Conservation (phyloP, 1,284 basidiomycete species). For the Leccinum insigne region DNA sequence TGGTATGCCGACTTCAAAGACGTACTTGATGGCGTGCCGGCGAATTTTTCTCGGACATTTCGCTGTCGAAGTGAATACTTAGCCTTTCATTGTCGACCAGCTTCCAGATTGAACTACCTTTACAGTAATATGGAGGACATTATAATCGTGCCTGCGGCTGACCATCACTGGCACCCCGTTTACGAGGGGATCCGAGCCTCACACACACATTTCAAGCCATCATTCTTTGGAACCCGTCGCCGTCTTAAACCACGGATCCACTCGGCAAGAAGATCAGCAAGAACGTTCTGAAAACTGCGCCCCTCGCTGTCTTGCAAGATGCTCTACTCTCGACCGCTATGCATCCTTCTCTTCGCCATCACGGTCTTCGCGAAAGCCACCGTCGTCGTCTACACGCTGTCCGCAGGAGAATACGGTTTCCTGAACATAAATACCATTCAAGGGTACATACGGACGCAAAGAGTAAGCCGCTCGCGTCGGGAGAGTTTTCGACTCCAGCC, state of each 20-base stretch:
- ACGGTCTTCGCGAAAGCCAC: slow-evolving; percentile 23
- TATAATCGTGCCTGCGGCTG: slow-evolving; percentile 6
- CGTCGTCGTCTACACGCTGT: slow-evolving; percentile 23
- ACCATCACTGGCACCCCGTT: slow-evolving; percentile 8
- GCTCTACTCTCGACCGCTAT: slow-evolving; percentile 14
- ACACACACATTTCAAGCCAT: not conserved
- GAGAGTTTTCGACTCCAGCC: not conserved
- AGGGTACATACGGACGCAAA: slow-evolving; percentile 21
- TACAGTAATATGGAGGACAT: not conserved
- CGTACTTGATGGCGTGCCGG: not conserved
- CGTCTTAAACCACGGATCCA: not conserved
- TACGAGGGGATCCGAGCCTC: not conserved
- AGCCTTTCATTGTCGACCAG: not conserved
- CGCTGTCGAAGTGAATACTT: not conserved
- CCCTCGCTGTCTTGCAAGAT: slow-evolving; percentile 13
- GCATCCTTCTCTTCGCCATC: slow-evolving; percentile 13
- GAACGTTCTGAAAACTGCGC: not conserved
- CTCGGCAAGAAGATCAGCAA: not conserved
- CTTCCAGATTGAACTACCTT: not conserved
- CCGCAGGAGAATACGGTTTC: slow-evolving; percentile 20
- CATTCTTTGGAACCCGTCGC: slow-evolving; percentile 1
- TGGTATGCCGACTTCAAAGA: too few species aligned
- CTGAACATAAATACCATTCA: slow-evolving; percentile 19
- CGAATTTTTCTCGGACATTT: not conserved
- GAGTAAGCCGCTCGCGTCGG: slow-evolving; percentile 14